Percentiles rank a stretch among this genome's conserved stretches.
Evolutionary conservation across 2,329 filamentous ascomycete genomes (phyloP).

Genomic region (Colletotrichum echinochloae): DNA sequence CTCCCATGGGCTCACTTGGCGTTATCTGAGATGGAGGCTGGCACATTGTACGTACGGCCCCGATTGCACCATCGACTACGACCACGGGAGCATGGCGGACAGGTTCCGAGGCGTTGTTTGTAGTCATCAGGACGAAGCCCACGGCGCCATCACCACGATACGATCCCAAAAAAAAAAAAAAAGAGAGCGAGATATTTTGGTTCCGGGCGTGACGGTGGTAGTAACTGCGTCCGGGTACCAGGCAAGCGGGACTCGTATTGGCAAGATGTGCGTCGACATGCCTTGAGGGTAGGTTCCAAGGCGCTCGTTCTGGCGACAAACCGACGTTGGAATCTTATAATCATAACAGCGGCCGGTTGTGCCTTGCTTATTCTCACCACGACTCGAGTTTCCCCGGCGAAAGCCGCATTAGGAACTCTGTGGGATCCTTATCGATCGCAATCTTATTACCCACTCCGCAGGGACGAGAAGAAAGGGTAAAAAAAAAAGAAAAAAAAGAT

Average conservation of each 20-base stretch:
- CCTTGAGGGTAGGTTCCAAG: not conserved
- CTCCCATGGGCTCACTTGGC: not conserved
- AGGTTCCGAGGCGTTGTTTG: slow-evolving; percentile 61
- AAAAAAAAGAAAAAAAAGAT: not conserved
- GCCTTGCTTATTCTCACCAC: not conserved
- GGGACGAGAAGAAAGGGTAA: too few relatives aligned
- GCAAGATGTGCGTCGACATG: slow-evolving; percentile 51
- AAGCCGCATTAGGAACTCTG: slow-evolving; percentile 4
- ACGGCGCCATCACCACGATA: slow-evolving; percentile 51
- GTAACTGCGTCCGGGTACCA: slow-evolving; percentile 19
- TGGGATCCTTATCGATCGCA: not conserved
- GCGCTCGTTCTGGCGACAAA: not conserved
- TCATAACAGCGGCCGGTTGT: not conserved
- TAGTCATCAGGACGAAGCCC: slow-evolving; percentile 48
- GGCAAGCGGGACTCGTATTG: slow-evolving; percentile 47
- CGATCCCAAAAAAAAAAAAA: slow-evolving; percentile 50
- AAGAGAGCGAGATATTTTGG: slow-evolving; percentile 51
- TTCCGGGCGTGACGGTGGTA: slow-evolving; percentile 47
- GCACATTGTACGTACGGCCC: slow-evolving; percentile 60
- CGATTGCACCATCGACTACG: slow-evolving; percentile 63
- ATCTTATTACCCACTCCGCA: not conserved
- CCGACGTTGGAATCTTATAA: not conserved
- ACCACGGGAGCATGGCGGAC: slow-evolving; percentile 57
- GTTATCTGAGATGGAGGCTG: not conserved
- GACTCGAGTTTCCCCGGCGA: not conserved